Evolutionary conservation across 305 asterid species (phyloP).

Genomic region (Fraxinus ornus): DNA sequence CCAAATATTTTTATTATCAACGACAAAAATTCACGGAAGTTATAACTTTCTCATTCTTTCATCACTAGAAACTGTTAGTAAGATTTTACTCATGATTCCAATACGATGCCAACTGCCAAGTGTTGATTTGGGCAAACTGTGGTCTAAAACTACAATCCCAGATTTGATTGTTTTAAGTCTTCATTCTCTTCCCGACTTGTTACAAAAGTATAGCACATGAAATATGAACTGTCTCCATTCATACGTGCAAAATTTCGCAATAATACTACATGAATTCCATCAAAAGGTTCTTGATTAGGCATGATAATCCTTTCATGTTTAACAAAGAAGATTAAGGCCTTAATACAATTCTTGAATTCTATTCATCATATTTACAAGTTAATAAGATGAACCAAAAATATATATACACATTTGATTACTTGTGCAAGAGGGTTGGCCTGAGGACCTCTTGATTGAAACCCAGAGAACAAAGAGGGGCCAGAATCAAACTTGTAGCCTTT

Average conservation of each 20-base stretch:
- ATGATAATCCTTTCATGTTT: background rate
- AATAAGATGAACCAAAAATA: constrained; percentile 9
- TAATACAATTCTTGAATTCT: background rate
- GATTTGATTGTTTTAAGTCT: background rate
- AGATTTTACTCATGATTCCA: background rate
- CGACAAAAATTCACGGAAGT: background rate
- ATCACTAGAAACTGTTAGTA: background rate
- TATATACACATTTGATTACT: constrained; percentile 35
- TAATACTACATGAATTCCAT: background rate
- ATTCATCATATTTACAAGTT: background rate
- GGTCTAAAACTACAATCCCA: background rate
- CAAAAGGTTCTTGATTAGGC: background rate
- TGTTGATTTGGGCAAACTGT: background rate
- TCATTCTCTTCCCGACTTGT: background rate
- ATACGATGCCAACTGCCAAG: background rate
- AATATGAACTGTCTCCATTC: background rate
- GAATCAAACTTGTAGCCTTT: constrained; percentile 85
- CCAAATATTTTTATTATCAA: background rate
- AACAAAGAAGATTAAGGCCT: background rate
- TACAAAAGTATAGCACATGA: background rate
- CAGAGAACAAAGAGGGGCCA: constrained; percentile 91
- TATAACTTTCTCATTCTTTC: background rate
- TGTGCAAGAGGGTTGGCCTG: constrained; percentile 96
- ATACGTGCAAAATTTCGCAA: background rate
- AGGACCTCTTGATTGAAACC: constrained; percentile 85